Evolutionary conservation across 345 rosid genomes (phyloP), one percentile per base, ranked within the genome.

Genomic region (Hibiscus tridactylites): DNA sequence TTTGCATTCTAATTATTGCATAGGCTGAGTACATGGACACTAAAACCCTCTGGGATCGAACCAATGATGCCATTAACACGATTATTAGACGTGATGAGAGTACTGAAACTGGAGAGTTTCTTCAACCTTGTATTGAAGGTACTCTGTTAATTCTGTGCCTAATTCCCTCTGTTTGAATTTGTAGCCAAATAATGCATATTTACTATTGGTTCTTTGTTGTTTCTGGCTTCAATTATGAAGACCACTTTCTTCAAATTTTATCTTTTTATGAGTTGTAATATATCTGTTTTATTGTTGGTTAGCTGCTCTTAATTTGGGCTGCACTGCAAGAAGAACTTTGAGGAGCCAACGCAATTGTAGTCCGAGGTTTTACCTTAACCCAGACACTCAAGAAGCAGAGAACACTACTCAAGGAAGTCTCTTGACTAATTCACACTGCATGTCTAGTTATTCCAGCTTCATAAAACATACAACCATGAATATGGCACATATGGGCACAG

Each of bases 71-170:
- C 66, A 83, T 89, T 73, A 85, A 87, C 74, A 87, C 90, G 8
- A 85, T 89, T 15, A 85, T 89, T 73, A 75, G 84, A 52, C 88
- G 74, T 0, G 94, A 87, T 60, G 87, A 85, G 79, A 83, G 77
- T 52, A 62, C 86, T 21, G 91, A 87, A 77, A 87, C 87, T 70
- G 91, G 88, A 70, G 77, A 83, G 35, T 79, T 87, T 71, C 88
- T 89, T 72, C 90, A 74, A 58, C 94, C 94, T 66, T 89, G 91
- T 70, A 83, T 87, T 77, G 94, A 89, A 89, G 94, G 94, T 89
- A 86, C 74, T 59, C 53, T 12, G 12, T 44, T 11, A n/a, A 2
- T 52, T 58, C 8, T 63, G 29, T 58, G 26, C 26, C 19, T 29
- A 9, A 39, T 29, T 65, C 37, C 62, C 60, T 28, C 29, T 53